Base-by-base conservation (phyloP, 2,329 filamentous ascomycete genomes). In the Colletotrichum sp. region DNA sequence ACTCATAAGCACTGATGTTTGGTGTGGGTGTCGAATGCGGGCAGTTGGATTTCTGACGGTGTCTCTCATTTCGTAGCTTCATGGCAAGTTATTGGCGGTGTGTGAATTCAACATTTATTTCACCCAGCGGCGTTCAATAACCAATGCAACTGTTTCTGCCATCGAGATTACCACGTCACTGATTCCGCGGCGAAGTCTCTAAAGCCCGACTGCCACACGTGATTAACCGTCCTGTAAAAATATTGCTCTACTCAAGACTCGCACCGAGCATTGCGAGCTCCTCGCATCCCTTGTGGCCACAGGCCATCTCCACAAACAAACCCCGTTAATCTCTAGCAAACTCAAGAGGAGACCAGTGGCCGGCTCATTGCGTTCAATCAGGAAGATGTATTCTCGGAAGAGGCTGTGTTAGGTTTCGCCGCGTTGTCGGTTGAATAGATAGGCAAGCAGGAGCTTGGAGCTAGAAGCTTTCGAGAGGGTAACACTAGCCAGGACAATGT, bases 121-220 rank as follows among this genome's bases (percentile, higher is more conserved):
- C n/a, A 44, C 39, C 18, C 18, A 12, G 18, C 39, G 18, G 9
- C 39, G 9, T 0, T 12, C 0, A n/a, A n/a, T n/a, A 0, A n/a
- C 18, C 39, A n/a, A 44, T 12, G 9, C 3, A 1, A 44, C 1
- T n/a, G 5, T n/a, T 44, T 12, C 2, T 44, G 5, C 1, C 9
- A 44, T 0, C 1, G 1, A 6, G 18, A 6, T n/a, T 12, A n/a
- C 6, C 39, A 4, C 39, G 5, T 44, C 9, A n/a, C 39, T 3
- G 39, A 44, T n/a, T n/a, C 18, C 39, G 39, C 9, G 39, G 39
- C 2, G 39, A 44, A 10, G 5, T n/a, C 1, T 10, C 3, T 12
- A 28, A 28, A 28, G 6, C 2, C 26, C 26, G 26, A 2, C 6
- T 28, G 26, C 6, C 26, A 44, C 18, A n/a, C 39, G 18, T 44